Conservation (phyloP, 495 filamentous ascomycete species). For the Neurospora sp. region DNA sequence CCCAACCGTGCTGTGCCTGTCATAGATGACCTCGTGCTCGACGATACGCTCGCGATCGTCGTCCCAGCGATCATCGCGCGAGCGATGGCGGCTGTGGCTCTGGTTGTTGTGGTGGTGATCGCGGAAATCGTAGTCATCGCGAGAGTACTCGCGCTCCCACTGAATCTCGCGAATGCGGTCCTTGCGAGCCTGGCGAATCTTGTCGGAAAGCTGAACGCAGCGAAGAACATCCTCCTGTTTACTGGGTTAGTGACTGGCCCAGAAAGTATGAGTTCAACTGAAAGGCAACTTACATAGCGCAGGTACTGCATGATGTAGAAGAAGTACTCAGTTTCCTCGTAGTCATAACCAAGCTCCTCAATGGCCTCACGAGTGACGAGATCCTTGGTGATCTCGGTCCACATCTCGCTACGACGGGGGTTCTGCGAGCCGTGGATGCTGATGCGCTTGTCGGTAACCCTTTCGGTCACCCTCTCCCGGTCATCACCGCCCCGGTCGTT, state of each 20-base stretch:
- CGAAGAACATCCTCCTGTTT: slow-evolving; percentile 75
- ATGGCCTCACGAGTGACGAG: slow-evolving; percentile 83
- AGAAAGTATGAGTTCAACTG: background rate
- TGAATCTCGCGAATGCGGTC: slow-evolving; percentile 73
- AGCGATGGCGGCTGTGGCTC: slow-evolving; percentile 20
- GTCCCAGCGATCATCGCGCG: slow-evolving; percentile 28
- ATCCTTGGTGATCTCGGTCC: slow-evolving; percentile 97
- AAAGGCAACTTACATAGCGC: slow-evolving; percentile 55
- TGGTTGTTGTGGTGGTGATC: slow-evolving; percentile 19
- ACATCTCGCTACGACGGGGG: slow-evolving; percentile 57
- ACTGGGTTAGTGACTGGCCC: background rate
- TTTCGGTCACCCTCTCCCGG: slow-evolving; percentile 35
- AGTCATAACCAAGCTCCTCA: slow-evolving; percentile 74
- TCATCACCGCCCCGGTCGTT: slow-evolving; percentile 29
- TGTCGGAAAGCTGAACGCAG: slow-evolving; percentile 71
- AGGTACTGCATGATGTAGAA: slow-evolving; percentile 93
- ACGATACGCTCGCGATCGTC: slow-evolving; percentile 50
- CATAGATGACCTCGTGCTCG: slow-evolving; percentile 49
- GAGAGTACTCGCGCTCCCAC: slow-evolving; percentile 54
- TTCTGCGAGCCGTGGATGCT: slow-evolving; percentile 23
- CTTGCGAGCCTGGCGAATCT: slow-evolving; percentile 66
- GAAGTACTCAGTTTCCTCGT: slow-evolving; percentile 79
- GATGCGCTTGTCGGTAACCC: slow-evolving; percentile 34
- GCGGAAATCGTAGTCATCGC: slow-evolving; percentile 57
- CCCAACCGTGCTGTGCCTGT: slow-evolving; percentile 20